Evolutionary conservation across 2,329 filamentous ascomycete species (phyloP), one percentile per base, ranked within the genome.

Genomic region (Botrytis elliptica): DNA sequence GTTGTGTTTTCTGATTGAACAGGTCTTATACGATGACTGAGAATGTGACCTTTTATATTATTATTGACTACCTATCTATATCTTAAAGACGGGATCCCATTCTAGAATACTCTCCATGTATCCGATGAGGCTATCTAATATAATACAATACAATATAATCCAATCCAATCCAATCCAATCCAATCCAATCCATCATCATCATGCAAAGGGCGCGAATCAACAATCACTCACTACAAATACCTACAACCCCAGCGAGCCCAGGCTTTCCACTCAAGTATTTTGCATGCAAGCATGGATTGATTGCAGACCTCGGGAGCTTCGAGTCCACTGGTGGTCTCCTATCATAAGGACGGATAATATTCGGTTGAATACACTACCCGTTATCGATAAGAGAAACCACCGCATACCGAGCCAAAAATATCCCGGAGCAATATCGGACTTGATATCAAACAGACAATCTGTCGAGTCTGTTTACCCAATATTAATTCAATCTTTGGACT

Each of bases 401-500:
- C 7, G 42, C 6, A 44, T 18, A 7, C 33, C 33, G 20, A 62
- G 33, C 25, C 10, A 8, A 38, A 25, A 33, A 42, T 33, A 33
- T 69, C 46, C n/a, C 52, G 67, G 52, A 57, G 52, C 38, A 25
- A 44, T 60, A 60, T 60, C 67, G 52, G 67, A 59, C 2, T 25
- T 57, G 20, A 49, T 38, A 49, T 49, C n/a, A 20, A 33, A n/a
- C 63, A 33, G 22, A 65, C n/a, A 20, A 57, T 57, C 49, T 33
- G n/a, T n/a, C n/a, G n/a, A n/a, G n/a, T n/a, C n/a, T n/a, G 16
- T 69, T 69, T 40, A 69, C 49, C 29, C 33, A 57, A 69, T 57
- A 69, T 22, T 42, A n/a, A 66, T 67, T 67, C 44, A 52, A 6
- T 36, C 42, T 25, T 36, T 64, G 22, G 8, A 46, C 44, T 52